phyloP scores from a whole-genome alignment of 2,329 filamentous ascomycete species.

The Phialocephala subalpina region DNA sequence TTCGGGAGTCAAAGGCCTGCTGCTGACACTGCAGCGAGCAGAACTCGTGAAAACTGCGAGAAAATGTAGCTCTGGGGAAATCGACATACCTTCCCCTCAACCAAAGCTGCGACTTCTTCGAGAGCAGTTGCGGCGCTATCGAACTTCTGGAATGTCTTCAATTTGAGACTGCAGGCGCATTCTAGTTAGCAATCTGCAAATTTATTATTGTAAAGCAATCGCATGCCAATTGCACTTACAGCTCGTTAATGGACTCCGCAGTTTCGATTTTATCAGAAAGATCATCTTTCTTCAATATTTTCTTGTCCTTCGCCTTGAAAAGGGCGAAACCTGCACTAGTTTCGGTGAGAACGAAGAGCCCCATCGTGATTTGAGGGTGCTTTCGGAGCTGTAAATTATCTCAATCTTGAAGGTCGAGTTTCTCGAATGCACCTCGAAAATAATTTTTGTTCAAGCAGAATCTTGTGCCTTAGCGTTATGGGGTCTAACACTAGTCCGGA shows the following conservation, averaged over 20 bases:
- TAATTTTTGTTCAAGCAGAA: conserved; percentile 17
- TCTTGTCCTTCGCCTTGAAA: conserved; percentile 99
- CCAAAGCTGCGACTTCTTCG: conserved; percentile 86
- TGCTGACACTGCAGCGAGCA: no score
- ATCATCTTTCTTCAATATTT: conserved; percentile 89
- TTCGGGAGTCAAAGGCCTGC: no score
- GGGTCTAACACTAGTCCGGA: background rate
- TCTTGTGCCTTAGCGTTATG: conserved; percentile 18
- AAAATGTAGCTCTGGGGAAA: no score
- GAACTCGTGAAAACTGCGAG: no score
- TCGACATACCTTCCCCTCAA: conserved; percentile 75
- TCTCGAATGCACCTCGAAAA: conserved; percentile 1
- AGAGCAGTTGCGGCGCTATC: conserved; percentile 90
- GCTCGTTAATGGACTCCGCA: conserved; percentile 84
- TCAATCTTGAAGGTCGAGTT: background rate
- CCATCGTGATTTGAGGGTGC: conserved; percentile 63
- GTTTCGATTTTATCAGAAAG: conserved; percentile 77
- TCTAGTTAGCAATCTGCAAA: conserved; percentile 31
- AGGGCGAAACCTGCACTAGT: conserved; percentile 90
- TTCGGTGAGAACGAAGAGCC: conserved; percentile 92
- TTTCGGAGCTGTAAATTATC: conserved; percentile 15
- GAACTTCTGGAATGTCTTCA: conserved; percentile 98
- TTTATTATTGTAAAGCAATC: conserved; percentile 9
- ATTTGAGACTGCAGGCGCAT: conserved; percentile 71
- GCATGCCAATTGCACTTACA: conserved; percentile 65